phyloP scores from a whole-genome alignment of 148 eudicot genomes.

The Diospyros kaki region DNA sequence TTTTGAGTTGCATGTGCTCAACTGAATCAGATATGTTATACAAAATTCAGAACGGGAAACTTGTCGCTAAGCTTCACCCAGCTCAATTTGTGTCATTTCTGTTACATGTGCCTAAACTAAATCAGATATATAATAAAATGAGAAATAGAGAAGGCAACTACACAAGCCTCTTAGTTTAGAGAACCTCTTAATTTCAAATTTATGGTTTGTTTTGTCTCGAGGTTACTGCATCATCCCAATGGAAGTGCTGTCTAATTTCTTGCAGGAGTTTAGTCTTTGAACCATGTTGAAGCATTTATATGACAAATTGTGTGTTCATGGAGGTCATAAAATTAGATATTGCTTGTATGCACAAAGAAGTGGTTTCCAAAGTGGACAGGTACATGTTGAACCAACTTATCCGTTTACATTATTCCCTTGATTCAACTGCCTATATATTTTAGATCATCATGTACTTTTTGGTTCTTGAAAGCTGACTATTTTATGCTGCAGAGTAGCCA shows the following conservation, averaged over 20 bases:
- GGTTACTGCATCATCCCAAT: background rate
- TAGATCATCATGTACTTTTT: background rate
- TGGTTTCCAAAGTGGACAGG: constrained; percentile 49
- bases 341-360: constrained; percentile 27
- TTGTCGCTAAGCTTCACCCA: too few relatives aligned
- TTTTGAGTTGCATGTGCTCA: too few relatives aligned
- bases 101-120: too few relatives aligned
- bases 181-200: too few relatives aligned
- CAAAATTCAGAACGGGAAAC: too few relatives aligned
- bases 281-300: constrained; percentile 42
- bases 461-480: background rate
- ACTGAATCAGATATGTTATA: too few relatives aligned
- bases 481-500: background rate
- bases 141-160: too few relatives aligned
- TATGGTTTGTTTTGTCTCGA: background rate
- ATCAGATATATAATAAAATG: too few relatives aligned
- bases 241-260: background rate
- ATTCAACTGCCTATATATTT: background rate
- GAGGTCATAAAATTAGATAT: constrained; percentile 28
- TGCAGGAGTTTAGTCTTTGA: constrained; percentile 3
- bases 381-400: constrained; percentile 1
- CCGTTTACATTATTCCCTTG: background rate
- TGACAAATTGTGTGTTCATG: constrained; percentile 23
- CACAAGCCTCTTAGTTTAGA: too few relatives aligned
- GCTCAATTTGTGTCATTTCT: too few relatives aligned